Evolutionary conservation across 768 basidiomycete species (phyloP).

Genomic region (Baorangia bicolor): DNA sequence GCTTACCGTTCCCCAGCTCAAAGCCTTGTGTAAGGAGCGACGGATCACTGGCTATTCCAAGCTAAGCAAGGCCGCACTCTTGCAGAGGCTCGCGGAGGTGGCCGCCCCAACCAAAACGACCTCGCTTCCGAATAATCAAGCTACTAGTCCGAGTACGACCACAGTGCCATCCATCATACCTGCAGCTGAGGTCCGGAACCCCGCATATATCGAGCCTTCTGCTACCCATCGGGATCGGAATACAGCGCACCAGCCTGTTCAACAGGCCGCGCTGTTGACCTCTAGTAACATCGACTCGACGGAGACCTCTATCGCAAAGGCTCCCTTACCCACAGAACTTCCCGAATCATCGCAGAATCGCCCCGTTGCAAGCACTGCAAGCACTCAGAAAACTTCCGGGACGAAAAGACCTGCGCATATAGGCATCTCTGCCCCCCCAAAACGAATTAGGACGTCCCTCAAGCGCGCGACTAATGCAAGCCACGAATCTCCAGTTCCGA

Average conservation of each 20-base stretch:
- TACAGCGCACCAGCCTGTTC: background rate
- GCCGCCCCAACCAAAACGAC: background rate
- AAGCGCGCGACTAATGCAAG: background rate
- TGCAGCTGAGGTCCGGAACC: background rate
- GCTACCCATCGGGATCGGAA: background rate
- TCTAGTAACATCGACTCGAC: background rate
- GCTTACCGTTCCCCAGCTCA: conserved; percentile 63
- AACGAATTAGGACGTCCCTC: conserved; percentile 13
- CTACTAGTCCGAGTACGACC: background rate
- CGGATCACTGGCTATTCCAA: conserved; percentile 66
- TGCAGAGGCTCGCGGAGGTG: conserved; percentile 42
- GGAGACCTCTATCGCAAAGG: background rate
- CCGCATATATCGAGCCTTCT: background rate
- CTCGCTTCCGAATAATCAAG: background rate
- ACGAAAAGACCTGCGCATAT: conserved; percentile 24
- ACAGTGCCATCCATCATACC: background rate
- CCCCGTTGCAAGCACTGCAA: background rate
- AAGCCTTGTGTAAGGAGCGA: conserved; percentile 64
- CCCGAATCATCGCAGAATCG: background rate
- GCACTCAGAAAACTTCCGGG: background rate
- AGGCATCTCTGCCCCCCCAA: conserved; percentile 10
- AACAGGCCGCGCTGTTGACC: background rate
- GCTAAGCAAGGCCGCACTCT: conserved; percentile 54
- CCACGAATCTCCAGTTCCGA: background rate
- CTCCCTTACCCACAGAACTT: background rate